These are phyloP conservation scores for Mollisiaceae sp. DNA, from an alignment of 2,329 filamentous ascomycete genomes.

Conservation along the genomic window DNA sequence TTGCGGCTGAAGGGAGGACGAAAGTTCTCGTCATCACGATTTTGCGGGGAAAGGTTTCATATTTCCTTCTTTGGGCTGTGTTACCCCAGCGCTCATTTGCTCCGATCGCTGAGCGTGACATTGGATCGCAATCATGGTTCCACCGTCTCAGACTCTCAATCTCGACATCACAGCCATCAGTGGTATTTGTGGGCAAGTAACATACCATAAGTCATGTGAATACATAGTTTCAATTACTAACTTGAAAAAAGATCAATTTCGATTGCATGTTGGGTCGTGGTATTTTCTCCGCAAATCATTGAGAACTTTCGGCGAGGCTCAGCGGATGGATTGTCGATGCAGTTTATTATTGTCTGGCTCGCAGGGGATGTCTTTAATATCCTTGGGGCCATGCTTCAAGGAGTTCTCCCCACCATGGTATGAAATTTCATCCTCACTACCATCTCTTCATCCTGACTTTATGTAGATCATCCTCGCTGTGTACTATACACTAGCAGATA, in stretches of 20 bases:
- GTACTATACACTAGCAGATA: conserved; percentile 90
- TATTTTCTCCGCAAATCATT: conserved; percentile 96
- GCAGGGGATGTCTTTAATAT: conserved; percentile 97
- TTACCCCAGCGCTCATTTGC: background rate
- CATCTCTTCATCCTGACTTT: conserved; percentile 43
- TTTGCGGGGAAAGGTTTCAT: conserved; percentile 13
- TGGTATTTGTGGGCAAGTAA: conserved; percentile 80
- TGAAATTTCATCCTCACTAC: conserved; percentile 42
- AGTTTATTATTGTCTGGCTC: conserved; percentile 93
- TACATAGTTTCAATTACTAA: conserved; percentile 22
- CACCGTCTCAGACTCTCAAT: conserved; percentile 60
- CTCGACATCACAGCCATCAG: conserved; percentile 90
- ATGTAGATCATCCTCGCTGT: conserved; percentile 77
- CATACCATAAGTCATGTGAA: conserved; percentile 1
- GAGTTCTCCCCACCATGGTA: conserved; percentile 87
- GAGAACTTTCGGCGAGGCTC: conserved; percentile 88
- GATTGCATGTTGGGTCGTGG: conserved; percentile 94
- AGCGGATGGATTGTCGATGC: conserved; percentile 85
- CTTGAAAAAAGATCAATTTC: conserved; percentile 74
- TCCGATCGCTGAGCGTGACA: background rate
- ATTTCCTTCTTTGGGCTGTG: background rate
- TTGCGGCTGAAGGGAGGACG: background rate
- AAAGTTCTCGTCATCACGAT: background rate
- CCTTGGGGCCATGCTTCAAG: conserved; percentile 86
- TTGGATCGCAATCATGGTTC: conserved; percentile 43